These are phyloP conservation scores for Talaromyces piceae DNA, from an alignment of 2,329 filamentous ascomycete species.

Conservation along the genomic window DNA sequence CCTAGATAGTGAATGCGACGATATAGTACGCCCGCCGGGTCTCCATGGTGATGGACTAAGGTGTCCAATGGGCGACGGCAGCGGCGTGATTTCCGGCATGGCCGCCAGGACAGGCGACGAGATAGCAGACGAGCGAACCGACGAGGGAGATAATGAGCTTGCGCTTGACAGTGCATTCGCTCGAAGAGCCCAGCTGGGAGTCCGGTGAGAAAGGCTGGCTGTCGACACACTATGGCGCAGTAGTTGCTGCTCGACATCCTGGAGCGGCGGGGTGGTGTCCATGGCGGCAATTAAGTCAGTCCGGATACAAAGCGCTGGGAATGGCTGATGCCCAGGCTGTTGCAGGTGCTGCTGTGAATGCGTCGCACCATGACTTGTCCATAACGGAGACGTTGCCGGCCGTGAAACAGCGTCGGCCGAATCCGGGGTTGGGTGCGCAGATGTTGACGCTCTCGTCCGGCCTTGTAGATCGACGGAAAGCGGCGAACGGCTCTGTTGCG, in stretches of 20 bases:
- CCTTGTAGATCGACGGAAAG: slow-evolving; percentile 4
- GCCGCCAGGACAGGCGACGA: slow-evolving; percentile 67
- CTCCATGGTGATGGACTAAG: slow-evolving; percentile 31
- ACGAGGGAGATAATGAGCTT: slow-evolving; percentile 52
- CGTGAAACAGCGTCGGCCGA: slow-evolving; percentile 11
- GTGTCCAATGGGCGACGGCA: slow-evolving; percentile 64
- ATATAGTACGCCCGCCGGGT: slow-evolving; percentile 52
- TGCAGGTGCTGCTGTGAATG: not conserved
- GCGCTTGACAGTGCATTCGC: slow-evolving; percentile 31
- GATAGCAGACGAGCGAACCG: slow-evolving; percentile 50
- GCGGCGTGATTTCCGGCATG: slow-evolving; percentile 70
- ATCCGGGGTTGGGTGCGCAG: slow-evolving; percentile 1
- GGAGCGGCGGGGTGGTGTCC: slow-evolving; percentile 18
- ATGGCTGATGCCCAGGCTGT: slow-evolving; percentile 6
- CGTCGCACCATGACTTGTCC: slow-evolving; percentile 7
- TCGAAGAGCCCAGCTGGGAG: slow-evolving; percentile 37
- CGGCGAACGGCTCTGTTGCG: slow-evolving; percentile 5
- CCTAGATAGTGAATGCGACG: slow-evolving; percentile 43
- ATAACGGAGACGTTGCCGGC: slow-evolving; percentile 6
- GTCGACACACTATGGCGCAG: slow-evolving; percentile 36
- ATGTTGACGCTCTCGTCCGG: slow-evolving; percentile 6
- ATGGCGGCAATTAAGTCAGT: slow-evolving; percentile 23
- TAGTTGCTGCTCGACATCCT: slow-evolving; percentile 26
- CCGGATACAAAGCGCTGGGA: slow-evolving; percentile 29
- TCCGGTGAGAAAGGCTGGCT: slow-evolving; percentile 36